A percentile compares a stretch with the other conserved stretches of the same genome.
Conservation (phyloP, 23 red algal genomes). For the Gracilariopsis chorda region DNA sequence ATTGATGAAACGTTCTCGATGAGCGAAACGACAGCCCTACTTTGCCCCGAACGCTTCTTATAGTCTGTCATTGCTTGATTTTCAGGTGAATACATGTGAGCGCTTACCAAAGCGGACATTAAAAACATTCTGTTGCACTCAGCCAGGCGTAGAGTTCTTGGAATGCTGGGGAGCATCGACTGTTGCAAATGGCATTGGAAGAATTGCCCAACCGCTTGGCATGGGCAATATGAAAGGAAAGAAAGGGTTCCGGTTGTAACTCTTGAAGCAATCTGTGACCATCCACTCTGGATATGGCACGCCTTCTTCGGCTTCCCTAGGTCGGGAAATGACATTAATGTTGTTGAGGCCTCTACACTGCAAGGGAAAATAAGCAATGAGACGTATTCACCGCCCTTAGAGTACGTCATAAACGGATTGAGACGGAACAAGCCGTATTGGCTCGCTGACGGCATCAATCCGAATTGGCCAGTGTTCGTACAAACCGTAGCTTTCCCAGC, state of each 20-base stretch:
- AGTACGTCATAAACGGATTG: background rate
- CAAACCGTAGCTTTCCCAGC: background rate
- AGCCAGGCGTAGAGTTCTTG: too few relatives aligned
- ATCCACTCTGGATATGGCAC: conserved; percentile 2
- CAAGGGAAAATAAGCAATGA: background rate
- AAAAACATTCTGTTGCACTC: too few relatives aligned
- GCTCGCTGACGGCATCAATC: background rate
- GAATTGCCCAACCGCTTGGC: too few relatives aligned
- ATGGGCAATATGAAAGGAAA: too few relatives aligned
- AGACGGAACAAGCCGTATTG: background rate
- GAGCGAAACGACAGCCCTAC: too few relatives aligned
- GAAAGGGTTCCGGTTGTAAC: background rate
- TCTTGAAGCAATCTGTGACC: background rate
- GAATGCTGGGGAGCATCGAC: too few relatives aligned
- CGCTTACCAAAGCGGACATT: too few relatives aligned
- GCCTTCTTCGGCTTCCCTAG: background rate
- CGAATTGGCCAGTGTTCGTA: background rate
- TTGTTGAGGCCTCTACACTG: background rate
- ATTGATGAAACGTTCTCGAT: too few relatives aligned
- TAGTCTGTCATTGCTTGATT: too few relatives aligned
- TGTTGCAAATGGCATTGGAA: too few relatives aligned
- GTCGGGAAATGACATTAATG: background rate
- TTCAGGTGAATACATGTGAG: too few relatives aligned
- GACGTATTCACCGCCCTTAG: background rate
- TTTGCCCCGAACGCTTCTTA: too few relatives aligned